A percentile compares a stretch with the other conserved stretches of the same genome.
These are phyloP conservation scores for Xanthoconium stramineum DNA, from an alignment of 768 basidiomycete genomes.

Conservation along the genomic window DNA sequence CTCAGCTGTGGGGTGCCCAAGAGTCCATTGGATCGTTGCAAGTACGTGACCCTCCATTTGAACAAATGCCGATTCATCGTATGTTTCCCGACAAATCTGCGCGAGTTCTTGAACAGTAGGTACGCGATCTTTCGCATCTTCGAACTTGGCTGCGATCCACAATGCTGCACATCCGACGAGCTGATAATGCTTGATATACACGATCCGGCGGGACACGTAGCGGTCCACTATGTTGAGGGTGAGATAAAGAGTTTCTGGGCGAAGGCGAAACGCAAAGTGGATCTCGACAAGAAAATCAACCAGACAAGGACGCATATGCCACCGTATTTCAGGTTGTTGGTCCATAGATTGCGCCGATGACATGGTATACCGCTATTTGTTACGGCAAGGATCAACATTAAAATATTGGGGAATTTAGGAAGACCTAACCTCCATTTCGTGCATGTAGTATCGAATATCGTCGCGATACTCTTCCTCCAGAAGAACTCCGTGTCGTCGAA, in stretches of 20 bases:
- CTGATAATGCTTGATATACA: constrained; percentile 99
- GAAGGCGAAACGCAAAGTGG: constrained; percentile 95
- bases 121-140: constrained; percentile 97
- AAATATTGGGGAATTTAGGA: not conserved
- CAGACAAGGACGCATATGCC: constrained; percentile 99
- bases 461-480: constrained; percentile 95
- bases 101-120: constrained; percentile 93
- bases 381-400: constrained; percentile 7
- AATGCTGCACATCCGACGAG: constrained; percentile 97
- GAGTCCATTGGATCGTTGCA: constrained; percentile 91
- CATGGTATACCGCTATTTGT: constrained; percentile 71
- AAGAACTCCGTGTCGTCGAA: constrained; percentile 70
- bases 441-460: constrained; percentile 93
- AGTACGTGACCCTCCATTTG: constrained; percentile 99
- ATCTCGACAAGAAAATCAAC: constrained; percentile 99
- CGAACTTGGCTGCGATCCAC: constrained; percentile 99
- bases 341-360: constrained; percentile 96
- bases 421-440: constrained; percentile 91
- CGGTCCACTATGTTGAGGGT: constrained; percentile 99
- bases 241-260: constrained; percentile 97
- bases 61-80: constrained; percentile 95
- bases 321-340: constrained; percentile 96
- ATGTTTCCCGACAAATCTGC: constrained; percentile 93
- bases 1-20: constrained; percentile 97
- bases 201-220: constrained; percentile 96